phyloP scores from a whole-genome alignment of 1,284 basidiomycete genomes.

The Fomitiporia mediterranea region DNA sequence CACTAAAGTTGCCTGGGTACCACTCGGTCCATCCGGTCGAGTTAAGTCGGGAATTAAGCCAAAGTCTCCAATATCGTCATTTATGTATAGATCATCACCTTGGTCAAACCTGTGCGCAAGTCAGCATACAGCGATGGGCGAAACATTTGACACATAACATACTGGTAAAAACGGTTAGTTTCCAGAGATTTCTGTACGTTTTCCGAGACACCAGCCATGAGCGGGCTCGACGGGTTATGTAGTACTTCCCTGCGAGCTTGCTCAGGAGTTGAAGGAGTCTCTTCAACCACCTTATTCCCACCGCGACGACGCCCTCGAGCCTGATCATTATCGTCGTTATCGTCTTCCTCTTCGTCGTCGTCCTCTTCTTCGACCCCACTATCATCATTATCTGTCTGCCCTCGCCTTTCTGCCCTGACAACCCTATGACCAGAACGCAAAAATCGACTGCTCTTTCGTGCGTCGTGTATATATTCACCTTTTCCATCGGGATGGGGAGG shows the following conservation, averaged over 20 bases:
- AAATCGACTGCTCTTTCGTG: neutral
- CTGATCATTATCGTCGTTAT: neutral
- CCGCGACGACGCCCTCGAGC: neutral
- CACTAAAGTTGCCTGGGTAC: constrained; percentile 10
- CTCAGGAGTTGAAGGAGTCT: neutral
- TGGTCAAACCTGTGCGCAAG: neutral
- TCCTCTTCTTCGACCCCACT: neutral
- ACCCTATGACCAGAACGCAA: no score
- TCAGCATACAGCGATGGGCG: neutral
- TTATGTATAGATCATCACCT: neutral
- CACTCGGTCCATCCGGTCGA: neutral
- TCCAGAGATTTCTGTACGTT: neutral
- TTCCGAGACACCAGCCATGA: neutral
- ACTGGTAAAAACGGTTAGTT: neutral
- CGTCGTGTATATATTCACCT: constrained; percentile 7
- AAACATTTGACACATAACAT: neutral
- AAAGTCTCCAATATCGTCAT: neutral
- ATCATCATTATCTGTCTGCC: neutral
- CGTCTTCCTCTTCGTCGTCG: constrained; percentile 1
- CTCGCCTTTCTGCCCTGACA: neutral
- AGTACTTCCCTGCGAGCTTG: neutral
- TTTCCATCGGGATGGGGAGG: constrained; percentile 11
- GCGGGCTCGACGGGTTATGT: no score
- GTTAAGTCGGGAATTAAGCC: neutral
- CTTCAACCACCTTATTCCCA: no score